Evolutionary conservation across 768 basidiomycete genomes (phyloP), one percentile per base, ranked within the genome.

Genomic region (Mycena belliarum): DNA sequence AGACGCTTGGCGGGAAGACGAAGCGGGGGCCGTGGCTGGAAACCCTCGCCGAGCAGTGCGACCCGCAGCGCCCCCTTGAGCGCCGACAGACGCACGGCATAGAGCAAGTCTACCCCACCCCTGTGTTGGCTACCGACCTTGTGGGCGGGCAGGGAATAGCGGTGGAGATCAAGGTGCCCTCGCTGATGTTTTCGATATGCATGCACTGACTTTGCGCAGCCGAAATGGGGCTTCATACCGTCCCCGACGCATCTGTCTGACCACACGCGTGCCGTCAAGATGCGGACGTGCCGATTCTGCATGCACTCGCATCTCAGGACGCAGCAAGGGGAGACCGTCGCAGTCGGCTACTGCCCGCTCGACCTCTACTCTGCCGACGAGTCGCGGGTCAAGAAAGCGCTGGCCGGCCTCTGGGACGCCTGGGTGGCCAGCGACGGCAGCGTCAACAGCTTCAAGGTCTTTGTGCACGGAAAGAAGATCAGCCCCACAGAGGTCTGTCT

Each of bases 151-250:
- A 77, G 47, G 82, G 81, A 46, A 71, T 94, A 43, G 84, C 89
- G 3, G 81, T 97, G 4, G 96, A 98, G 75, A 93, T 98, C 71
- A 98, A 98, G 85, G 96, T 93, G 57, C 59, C n/a, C 45, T 35
- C 38, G 20, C 28, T 45, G n/a, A 29, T 25, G 43, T 40, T 43
- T 24, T 51, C 33, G 57, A 35, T 25, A 29, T 26, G 16, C 44
- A 35, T 28, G 46, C 16, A 28, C 25, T 61, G 20, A 53, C 47
- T 29, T 33, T 16, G 52, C 29, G 6, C 68, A 97, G 96, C 96
- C 96, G 29, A 99, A 99, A 78, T 99, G 96, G 95, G 93, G 87
- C 4, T 97, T 99, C 72, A 72, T 98, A 37, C 94, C 96, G 3
- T 79, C 76, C 29, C 67, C 79, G 6, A 62, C 66, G 2, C 79